These are phyloP conservation scores for Lasiodiplodia gonubiensis DNA, from an alignment of 2,329 filamentous ascomycete species.

Conservation along the genomic window DNA sequence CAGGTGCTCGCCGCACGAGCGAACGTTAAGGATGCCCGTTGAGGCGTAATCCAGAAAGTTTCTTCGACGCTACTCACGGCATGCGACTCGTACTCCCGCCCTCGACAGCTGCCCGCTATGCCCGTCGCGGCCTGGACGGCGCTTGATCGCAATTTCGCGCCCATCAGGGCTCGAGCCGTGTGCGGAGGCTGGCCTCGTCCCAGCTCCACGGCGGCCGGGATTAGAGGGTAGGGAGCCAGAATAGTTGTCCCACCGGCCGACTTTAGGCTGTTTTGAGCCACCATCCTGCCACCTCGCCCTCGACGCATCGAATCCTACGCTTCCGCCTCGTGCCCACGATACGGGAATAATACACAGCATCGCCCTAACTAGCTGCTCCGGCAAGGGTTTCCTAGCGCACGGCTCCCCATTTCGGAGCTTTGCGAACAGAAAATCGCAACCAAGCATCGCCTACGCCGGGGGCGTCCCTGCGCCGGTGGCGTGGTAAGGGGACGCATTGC, in stretches of 20 bases:
- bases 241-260: neutral
- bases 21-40: constrained; percentile 2
- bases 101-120: neutral
- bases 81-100: neutral
- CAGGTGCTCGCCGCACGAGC: constrained; percentile 4
- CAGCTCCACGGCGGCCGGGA: constrained; percentile 18
- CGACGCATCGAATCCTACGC: constrained; percentile 7
- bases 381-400: neutral
- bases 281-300: neutral
- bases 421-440: neutral
- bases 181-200: constrained; percentile 11
- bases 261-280: constrained; percentile 14
- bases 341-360: neutral
- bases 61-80: neutral
- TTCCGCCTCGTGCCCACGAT: constrained; percentile 4
- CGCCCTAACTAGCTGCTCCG: neutral
- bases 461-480: neutral
- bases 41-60: neutral
- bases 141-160: constrained; percentile 20
- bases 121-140: neutral
- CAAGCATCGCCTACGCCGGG: neutral
- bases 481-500: neutral
- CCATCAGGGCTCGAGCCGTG: constrained; percentile 14
- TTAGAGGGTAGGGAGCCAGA: neutral
- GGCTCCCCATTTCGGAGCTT: constrained; percentile 1